phyloP scores from a whole-genome alignment of 1,139 yeast genomes.

The Pneumocystis carinii region DNA sequence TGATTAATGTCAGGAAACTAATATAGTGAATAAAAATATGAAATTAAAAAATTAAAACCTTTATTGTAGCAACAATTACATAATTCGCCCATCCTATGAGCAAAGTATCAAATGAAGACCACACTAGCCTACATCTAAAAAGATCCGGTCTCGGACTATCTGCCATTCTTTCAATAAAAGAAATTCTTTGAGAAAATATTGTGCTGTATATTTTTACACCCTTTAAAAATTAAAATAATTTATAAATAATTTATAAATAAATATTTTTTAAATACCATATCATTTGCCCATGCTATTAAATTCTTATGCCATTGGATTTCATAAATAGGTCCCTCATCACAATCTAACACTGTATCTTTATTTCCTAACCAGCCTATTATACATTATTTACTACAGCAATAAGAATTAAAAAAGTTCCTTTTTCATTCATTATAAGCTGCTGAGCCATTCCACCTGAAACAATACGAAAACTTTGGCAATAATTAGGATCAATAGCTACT shows the following conservation, averaged over 20 bases:
- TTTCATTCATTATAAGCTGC: conserved; percentile 53
- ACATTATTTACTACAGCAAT: not conserved
- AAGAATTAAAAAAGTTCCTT: conserved; percentile 16
- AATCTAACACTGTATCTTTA: conserved; percentile 52
- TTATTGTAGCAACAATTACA: conserved; percentile 46
- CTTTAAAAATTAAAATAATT: conserved; percentile 1
- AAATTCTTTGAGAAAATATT: conserved; percentile 14
- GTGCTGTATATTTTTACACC: conserved; percentile 17
- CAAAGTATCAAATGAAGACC: conserved; percentile 53
- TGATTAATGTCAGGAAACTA: not conserved
- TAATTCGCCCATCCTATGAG: conserved; percentile 73
- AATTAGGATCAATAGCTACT: conserved; percentile 64
- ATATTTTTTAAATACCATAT: conserved; percentile 33
- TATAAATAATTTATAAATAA: conserved; percentile 11
- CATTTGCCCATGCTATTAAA: conserved; percentile 71
- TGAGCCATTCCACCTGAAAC: conserved; percentile 89
- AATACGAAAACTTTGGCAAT: conserved; percentile 33
- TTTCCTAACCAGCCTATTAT: conserved; percentile 64
- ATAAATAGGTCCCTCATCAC: conserved; percentile 58
- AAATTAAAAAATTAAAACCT: conserved; percentile 3
- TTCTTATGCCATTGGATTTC: conserved; percentile 49
- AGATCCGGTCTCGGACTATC: conserved; percentile 61
- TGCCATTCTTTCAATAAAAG: conserved; percentile 38
- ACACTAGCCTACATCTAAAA: conserved; percentile 65
- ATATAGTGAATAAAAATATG: conserved; percentile 4